Base-by-base conservation (phyloP, 768 basidiomycete genomes). In the Macrolepiota fuliginosa region DNA sequence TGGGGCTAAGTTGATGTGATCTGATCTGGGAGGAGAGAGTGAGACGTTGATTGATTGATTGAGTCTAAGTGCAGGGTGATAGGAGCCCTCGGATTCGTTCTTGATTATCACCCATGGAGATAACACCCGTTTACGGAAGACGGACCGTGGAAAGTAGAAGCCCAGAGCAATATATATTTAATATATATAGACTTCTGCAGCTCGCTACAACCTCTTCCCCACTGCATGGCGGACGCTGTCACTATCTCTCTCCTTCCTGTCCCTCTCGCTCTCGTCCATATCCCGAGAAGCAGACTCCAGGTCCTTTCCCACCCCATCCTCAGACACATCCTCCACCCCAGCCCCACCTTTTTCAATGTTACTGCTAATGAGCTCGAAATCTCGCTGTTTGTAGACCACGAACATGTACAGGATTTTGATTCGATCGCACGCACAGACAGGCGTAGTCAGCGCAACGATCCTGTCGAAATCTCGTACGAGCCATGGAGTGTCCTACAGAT, bases 291-390 rank as follows among this genome's bases (percentile, higher is more conserved):
- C n/a, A 84, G 89, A 55, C 81, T 91, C 15, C 69, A 79, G 27
- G 74, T 79, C 1, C 77, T 90, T 56, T 82, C 82, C 9, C 82
- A 85, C 64, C 83, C 83, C 29, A 70, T 92, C 70, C 79, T 92
- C 64, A 82, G 82, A 62, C 87, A 89, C 71, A 83, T 91, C 61
- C 83, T 91, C 56, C 83, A 83, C 54, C 87, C 87, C 2, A 78
- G 76, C 62, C 86, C 88, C 15, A 79, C 81, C 5, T 91, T 91
- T 71, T 79, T 91, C 69, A 90, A 87, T 67, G 80, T 91, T 60
- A 90, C 89, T 56, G 89, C 83, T 75, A 93, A 93, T 70, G 83
- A 89, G 64, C 82, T 91, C 64, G 91, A 92, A 72, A 86, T 93
- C 72, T 84, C 83, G 70, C 74, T 90, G 54, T 91, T 92, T 66